Evolutionary conservation across 768 basidiomycete species (phyloP).

Genomic region (Tricholoma flavovirens): DNA sequence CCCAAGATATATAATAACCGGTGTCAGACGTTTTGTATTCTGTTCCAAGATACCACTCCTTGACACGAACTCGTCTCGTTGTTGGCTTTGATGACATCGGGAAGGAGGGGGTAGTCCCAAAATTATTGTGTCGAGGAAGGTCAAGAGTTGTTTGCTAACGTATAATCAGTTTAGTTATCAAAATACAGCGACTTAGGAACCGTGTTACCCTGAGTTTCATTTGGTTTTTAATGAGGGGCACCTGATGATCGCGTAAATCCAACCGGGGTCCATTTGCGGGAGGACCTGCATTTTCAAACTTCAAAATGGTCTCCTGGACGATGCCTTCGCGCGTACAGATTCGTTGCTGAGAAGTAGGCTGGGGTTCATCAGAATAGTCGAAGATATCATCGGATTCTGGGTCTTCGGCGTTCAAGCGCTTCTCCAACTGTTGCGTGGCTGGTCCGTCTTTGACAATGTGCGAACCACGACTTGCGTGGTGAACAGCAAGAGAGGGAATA

Average conservation of each 20-base stretch:
- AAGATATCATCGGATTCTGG: constrained; percentile 12
- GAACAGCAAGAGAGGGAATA: neutral
- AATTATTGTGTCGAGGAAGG: neutral
- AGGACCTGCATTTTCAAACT: neutral
- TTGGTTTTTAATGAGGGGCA: constrained; percentile 1
- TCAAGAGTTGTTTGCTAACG: neutral
- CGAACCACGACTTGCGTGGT: constrained; percentile 1
- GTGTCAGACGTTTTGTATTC: constrained; percentile 10
- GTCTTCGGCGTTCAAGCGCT: neutral
- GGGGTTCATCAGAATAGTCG: constrained; percentile 1
- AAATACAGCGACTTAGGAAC: neutral
- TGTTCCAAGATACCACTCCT: constrained; percentile 20
- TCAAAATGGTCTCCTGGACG: constrained; percentile 4
- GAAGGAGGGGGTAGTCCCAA: neutral
- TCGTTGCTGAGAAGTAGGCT: neutral
- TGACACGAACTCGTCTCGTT: constrained; percentile 12
- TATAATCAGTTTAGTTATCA: neutral
- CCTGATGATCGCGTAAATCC: constrained; percentile 4
- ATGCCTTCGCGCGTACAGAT: neutral
- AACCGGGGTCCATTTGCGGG: neutral
- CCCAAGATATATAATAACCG: constrained; percentile 5
- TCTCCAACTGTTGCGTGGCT: constrained; percentile 9
- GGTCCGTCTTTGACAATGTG: constrained; percentile 10
- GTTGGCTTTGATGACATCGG: neutral
- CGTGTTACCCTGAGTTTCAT: constrained; percentile 16